Conservation (phyloP, 352 stramenopile genomes). For the Pythium guiyangense region DNA sequence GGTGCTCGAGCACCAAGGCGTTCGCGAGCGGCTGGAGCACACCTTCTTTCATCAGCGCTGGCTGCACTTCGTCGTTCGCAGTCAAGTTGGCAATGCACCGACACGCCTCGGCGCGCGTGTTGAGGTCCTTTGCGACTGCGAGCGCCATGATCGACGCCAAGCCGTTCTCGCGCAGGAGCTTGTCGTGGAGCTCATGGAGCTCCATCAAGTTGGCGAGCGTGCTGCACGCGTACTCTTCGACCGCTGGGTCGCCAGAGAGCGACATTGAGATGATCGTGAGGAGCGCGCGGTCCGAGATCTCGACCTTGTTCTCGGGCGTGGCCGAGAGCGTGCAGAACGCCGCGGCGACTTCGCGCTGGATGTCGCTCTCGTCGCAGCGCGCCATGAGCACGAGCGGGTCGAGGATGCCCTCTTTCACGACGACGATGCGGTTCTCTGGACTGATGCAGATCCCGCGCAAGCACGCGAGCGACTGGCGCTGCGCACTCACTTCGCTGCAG, state of each 20-base stretch:
- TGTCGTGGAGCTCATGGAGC: conserved; percentile 92
- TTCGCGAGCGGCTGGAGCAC: conserved; percentile 89
- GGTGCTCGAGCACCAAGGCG: conserved; percentile 83
- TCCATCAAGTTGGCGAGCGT: conserved; percentile 96
- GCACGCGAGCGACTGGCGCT: conserved; percentile 90
- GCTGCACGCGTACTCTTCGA: conserved; percentile 93
- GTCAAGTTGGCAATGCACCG: conserved; percentile 94
- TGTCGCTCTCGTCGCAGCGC: conserved; percentile 87
- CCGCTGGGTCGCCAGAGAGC: conserved; percentile 84
- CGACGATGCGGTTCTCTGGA: conserved; percentile 78
- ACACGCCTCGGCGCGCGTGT: conserved; percentile 90
- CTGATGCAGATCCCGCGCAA: conserved; percentile 93
- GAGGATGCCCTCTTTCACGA: conserved; percentile 93
- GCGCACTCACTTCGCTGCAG: conserved; percentile 90
- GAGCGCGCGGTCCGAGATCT: conserved; percentile 92
- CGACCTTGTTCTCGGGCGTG: conserved; percentile 95
- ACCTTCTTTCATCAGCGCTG: conserved; percentile 90
- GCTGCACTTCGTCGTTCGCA: conserved; percentile 92
- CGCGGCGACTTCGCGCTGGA: conserved; percentile 90
- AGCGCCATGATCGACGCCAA: conserved; percentile 91
- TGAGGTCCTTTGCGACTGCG: conserved; percentile 84
- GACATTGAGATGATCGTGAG: conserved; percentile 95
- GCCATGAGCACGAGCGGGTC: conserved; percentile 96
- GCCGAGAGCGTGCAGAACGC: conserved; percentile 93
- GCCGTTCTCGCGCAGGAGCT: conserved; percentile 92